Base-by-base conservation (phyloP, 139 green algal species). In the Cymbomonas tetramitiformis region DNA sequence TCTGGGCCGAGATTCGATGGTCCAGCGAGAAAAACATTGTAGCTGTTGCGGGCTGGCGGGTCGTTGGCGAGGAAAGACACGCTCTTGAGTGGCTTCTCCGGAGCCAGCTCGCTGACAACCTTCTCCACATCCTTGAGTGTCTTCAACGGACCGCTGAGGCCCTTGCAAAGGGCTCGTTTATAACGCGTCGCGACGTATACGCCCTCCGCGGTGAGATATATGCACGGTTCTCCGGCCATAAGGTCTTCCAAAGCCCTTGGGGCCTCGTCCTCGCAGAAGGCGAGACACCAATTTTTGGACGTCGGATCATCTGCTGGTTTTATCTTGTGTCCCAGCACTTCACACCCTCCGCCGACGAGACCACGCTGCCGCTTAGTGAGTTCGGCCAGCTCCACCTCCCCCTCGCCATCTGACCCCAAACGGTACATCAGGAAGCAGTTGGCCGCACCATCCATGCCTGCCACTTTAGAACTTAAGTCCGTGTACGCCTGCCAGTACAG, bases 401-500 rank as follows among this genome's bases (percentile, higher is more conserved):
- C 51, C 29, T 58, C 51, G 15, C 18, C 4, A 4, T 48, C 21
- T 19, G 4, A n/a, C n/a, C 24, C 31, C 51, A 33, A 31, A n/a
- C 26, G 30, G 51, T 58, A 58, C 26, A 29, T 34, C 28, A 58
- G 26, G 29, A 44, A 25, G 24, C 24, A 10, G 26, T 19, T 28
- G 18, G 15, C 30, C 5, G 18, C 51, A 33, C 28, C 51, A 9
- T 18, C 51, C 9, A 44, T 9, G 4, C 23, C 18, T 31, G 25
- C 30, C 26, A 19, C 51, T 19, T 58, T 58, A 18, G 26, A 34
- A 3, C 31, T 18, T 15, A 58, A 18, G 31, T 58, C 46, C 26
- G 26, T 58, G 51, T 58, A 58, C 12, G 28, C 26, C 18, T 58
- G 18, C 51, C 51, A 58, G 51, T 46, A 58, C 12, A 58, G 51